A percentile compares a stretch with the other conserved stretches of the same genome.
Evolutionary conservation across 352 stramenopile species (phyloP).

Genomic region (Pythium insidiosum): DNA sequence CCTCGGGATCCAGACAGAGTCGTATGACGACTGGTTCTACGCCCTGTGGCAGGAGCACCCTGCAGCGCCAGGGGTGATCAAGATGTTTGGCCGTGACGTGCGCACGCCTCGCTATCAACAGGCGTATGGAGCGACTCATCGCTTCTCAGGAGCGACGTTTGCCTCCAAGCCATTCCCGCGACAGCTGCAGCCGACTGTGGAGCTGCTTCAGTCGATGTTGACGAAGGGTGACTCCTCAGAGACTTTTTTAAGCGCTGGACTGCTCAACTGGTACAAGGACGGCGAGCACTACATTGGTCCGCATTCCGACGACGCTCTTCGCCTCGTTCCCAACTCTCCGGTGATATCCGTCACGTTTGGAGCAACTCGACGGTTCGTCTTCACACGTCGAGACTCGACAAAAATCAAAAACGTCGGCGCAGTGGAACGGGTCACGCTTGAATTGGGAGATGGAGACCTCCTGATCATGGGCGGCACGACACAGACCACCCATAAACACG

Average conservation of each 20-base stretch:
- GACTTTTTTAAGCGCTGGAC: slow-evolving; percentile 8
- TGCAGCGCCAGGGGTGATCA: slow-evolving; percentile 42
- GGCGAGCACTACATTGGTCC: slow-evolving; percentile 78
- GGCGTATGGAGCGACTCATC: slow-evolving; percentile 40
- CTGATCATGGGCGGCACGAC: slow-evolving; percentile 76
- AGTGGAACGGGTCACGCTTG: slow-evolving; percentile 49
- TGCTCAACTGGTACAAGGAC: slow-evolving; percentile 83
- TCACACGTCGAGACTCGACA: slow-evolving; percentile 26
- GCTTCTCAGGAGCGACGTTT: slow-evolving; percentile 57
- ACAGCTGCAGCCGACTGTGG: slow-evolving; percentile 27
- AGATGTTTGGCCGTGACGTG: slow-evolving; percentile 55
- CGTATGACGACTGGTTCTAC: slow-evolving; percentile 14
- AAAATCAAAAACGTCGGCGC: too few species aligned
- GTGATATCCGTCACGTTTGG: slow-evolving; percentile 70
- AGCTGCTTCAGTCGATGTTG: slow-evolving; percentile 34
- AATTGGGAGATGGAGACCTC: slow-evolving; percentile 60
- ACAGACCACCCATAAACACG: slow-evolving; percentile 73
- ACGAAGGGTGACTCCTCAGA: slow-evolving; percentile 11
- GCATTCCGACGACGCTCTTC: slow-evolving; percentile 61
- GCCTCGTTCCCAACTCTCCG: slow-evolving; percentile 36
- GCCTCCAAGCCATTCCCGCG: slow-evolving; percentile 30
- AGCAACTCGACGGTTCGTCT: slow-evolving; percentile 57
- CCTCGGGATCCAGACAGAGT: background rate
- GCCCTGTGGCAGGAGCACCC: slow-evolving; percentile 56
- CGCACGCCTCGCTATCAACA: slow-evolving; percentile 65